phyloP scores from a whole-genome alignment of 208 protist genomes.

The Trypanosoma boissoni region DNA sequence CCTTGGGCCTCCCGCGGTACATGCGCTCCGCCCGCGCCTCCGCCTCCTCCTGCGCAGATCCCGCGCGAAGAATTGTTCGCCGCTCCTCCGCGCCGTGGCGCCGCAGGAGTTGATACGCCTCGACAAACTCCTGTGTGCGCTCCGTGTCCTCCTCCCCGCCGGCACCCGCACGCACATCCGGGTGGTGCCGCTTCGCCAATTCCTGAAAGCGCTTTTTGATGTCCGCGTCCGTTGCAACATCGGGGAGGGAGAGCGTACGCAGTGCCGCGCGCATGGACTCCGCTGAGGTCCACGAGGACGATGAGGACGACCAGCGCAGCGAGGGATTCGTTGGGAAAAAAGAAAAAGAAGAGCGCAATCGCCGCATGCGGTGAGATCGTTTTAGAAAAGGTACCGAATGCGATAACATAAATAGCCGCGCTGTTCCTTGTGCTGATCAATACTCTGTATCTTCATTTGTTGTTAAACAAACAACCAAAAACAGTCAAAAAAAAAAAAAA shows the following conservation, averaged over 20 bases:
- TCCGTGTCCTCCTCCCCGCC: slow-evolving; percentile 17
- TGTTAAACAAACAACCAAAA: slow-evolving; percentile 19
- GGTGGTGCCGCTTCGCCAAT: slow-evolving; percentile 54
- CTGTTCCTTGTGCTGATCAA: too few species aligned
- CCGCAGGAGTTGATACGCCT: slow-evolving; percentile 66
- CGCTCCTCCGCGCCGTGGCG: slow-evolving; percentile 29
- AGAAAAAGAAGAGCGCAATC: slow-evolving; percentile 4
- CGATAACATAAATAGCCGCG: too few species aligned
- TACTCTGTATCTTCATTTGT: too few species aligned
- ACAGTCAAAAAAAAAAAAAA: slow-evolving; percentile 20
- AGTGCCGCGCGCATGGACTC: slow-evolving; percentile 43
- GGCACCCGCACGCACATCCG: slow-evolving; percentile 28
- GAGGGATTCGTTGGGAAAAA: slow-evolving; percentile 6
- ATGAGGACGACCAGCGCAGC: background rate
- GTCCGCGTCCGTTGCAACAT: slow-evolving; percentile 51
- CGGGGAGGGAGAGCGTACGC: slow-evolving; percentile 30
- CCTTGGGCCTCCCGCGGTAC: slow-evolving; percentile 24
- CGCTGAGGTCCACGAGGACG: slow-evolving; percentile 18
- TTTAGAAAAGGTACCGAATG: too few species aligned
- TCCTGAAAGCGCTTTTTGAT: slow-evolving; percentile 53
- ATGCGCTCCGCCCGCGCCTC: slow-evolving; percentile 39
- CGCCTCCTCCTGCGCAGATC: slow-evolving; percentile 20
- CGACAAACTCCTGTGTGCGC: slow-evolving; percentile 29
- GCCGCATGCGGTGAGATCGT: slow-evolving; percentile 1
- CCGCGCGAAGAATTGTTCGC: slow-evolving; percentile 30